Evolutionary conservation across 2,329 filamentous ascomycete species (phyloP).

Genomic region (Didymella sp.): DNA sequence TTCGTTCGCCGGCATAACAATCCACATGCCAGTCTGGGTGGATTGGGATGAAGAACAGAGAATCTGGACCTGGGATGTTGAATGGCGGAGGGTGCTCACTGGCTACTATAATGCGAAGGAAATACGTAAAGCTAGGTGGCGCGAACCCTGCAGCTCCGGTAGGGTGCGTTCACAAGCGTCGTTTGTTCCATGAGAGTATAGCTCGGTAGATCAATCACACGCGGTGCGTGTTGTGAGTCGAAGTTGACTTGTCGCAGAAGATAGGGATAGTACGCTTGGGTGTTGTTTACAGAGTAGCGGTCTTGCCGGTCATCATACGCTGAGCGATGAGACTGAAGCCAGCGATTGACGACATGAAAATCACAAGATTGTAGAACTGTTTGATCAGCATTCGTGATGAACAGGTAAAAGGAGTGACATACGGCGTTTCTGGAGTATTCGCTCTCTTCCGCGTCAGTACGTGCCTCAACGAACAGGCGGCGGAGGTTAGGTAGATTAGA

Average conservation of each 20-base stretch:
- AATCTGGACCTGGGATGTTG: conserved; percentile 30
- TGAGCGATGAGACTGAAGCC: conserved; percentile 94
- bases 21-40: conserved; percentile 20
- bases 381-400: conserved; percentile 3
- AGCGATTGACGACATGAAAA: conserved; percentile 96
- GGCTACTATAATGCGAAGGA: conserved; percentile 27
- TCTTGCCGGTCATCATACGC: conserved; percentile 65
- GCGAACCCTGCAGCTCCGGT: not conserved
- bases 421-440: conserved; percentile 93
- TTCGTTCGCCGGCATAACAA: conserved; percentile 18
- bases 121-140: not conserved
- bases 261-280: too few species aligned
- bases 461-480: conserved; percentile 91
- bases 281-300: conserved; percentile 5
- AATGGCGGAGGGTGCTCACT: conserved; percentile 30
- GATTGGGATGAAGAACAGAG: conserved; percentile 28
- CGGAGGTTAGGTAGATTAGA: conserved; percentile 92
- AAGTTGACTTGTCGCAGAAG: not conserved
- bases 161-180: not conserved
- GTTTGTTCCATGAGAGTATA: not conserved
- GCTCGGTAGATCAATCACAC: not conserved
- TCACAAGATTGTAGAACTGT: conserved; percentile 95
- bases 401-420: conserved; percentile 46
- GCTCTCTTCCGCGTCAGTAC: conserved; percentile 91
- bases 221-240: not conserved